Evolutionary conservation across 2,329 filamentous ascomycete species (phyloP).

Genomic region (Aspergillus candidus): DNA sequence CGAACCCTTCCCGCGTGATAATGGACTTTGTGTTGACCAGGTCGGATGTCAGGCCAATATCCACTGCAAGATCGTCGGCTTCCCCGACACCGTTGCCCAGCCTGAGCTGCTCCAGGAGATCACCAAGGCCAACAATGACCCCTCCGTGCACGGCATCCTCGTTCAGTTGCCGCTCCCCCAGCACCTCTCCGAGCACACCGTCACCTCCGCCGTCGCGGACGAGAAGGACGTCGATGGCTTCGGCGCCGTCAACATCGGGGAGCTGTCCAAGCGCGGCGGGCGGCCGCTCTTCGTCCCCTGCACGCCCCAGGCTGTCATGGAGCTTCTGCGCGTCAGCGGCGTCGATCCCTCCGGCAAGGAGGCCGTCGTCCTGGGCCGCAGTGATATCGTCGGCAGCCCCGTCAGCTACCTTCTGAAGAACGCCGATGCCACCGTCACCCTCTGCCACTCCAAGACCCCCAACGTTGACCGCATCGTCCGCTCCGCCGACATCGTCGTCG

Average conservation of each 20-base stretch:
- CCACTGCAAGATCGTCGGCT: constrained; percentile 76
- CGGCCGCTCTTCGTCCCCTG: constrained; percentile 85
- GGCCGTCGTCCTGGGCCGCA: constrained; percentile 87
- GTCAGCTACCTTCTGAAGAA: constrained; percentile 94
- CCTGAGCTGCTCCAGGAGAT: constrained; percentile 80
- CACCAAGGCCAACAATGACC: constrained; percentile 75
- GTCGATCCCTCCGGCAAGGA: constrained; percentile 83
- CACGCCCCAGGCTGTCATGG: constrained; percentile 97
- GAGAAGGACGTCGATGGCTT: constrained; percentile 99
- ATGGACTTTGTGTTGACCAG: constrained; percentile 7
- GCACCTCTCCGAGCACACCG: constrained; percentile 80
- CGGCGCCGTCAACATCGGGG: constrained; percentile 87
- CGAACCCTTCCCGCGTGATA: background rate
- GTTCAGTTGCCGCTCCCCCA: constrained; percentile 88
- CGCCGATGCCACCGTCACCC: constrained; percentile 91
- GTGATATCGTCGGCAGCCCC: constrained; percentile 95
- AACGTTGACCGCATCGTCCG: constrained; percentile 69
- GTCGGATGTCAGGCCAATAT: constrained; percentile 65
- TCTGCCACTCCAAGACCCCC: constrained; percentile 86
- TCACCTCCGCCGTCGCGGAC: constrained; percentile 85
- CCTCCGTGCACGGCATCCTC: constrained; percentile 80
- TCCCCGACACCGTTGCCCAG: constrained; percentile 74
- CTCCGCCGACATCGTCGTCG: constrained; percentile 81
- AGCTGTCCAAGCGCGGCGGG: constrained; percentile 91
- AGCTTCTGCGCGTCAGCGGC: constrained; percentile 74